These are phyloP conservation scores for Sequoiadendron giganteum DNA, from an alignment of 75 land plant species.

Conservation along the genomic window DNA sequence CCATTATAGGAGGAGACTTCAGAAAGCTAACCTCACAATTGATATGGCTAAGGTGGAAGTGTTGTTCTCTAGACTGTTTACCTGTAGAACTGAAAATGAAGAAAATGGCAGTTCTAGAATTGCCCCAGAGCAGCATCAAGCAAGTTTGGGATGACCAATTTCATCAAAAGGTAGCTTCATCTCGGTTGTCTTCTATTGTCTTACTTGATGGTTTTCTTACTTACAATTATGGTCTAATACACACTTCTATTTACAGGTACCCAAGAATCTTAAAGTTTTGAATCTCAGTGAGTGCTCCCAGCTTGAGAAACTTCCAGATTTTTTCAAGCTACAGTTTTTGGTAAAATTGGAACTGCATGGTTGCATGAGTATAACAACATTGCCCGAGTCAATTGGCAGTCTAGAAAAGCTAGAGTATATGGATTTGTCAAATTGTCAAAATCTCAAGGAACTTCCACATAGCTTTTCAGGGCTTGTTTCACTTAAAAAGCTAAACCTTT, in stretches of 20 bases:
- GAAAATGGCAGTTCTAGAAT: background rate
- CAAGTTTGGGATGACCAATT: background rate
- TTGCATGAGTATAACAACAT: background rate
- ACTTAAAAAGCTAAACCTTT: background rate
- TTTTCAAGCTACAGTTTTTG: background rate
- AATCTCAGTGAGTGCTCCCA: background rate
- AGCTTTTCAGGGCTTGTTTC: background rate
- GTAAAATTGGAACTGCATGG: background rate
- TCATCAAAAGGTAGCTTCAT: background rate
- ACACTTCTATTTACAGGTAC: background rate
- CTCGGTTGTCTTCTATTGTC: background rate
- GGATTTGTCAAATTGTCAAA: background rate
- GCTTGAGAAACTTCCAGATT: slow-evolving; percentile 7
- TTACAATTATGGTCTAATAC: background rate
- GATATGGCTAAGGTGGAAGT: slow-evolving; percentile 3
- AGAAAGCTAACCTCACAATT: background rate
- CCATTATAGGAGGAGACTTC: background rate
- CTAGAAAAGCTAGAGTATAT: slow-evolving; percentile 3
- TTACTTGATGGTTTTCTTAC: background rate
- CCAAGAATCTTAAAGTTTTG: background rate
- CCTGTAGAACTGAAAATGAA: slow-evolving; percentile 2
- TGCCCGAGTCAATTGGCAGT: background rate
- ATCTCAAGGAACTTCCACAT: slow-evolving; percentile 3
- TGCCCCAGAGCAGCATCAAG: slow-evolving; percentile 1
- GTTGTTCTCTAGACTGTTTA: background rate